Base-by-base conservation (phyloP, 257 asterid genomes). In the Galeopsis tetrahit region DNA sequence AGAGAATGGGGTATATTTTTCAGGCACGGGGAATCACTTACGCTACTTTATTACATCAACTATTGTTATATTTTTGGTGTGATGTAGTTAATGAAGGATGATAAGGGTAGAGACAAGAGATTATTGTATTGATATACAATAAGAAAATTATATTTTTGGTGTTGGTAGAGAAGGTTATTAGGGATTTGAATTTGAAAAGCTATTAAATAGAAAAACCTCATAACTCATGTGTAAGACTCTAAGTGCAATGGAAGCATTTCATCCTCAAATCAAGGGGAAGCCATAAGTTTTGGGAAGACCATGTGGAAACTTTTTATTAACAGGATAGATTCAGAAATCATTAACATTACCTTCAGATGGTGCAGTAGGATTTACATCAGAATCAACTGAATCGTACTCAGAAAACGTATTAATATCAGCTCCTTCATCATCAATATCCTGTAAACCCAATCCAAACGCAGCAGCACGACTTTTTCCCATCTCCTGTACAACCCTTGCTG, bases 381-480 rank as follows among this genome's bases (percentile, higher is more conserved):
- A 75, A 78, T 87, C 96, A 63, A 68, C 73, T 62, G 92, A 78
- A 75, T 88, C 96, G 82, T 66, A 81, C 73, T 88, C 91, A 31
- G 84, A 66, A 65, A 73, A 83, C 10, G 89, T 76, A 79, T 85
- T 87, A 66, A 90, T 81, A 68, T 84, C 70, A 75, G 82, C 86
- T 80, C 89, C 96, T 84, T 90, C 97, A 80, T 90, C 96, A 77
- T 90, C 96, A 77, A 88, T 80, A 82, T 90, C 97, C 73, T 84
- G 89, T 64, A 87, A 80, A 72, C 96, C 97, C 61, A 90, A 80
- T 51, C 94, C 83, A 81, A 90, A 85, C 28, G 97, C 96, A 74
- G 97, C 97, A 73, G 97, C 97, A 31, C 92, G 96, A 70, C 94
- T 88, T 85, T 84, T 90, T 42, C 96, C 97, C 90, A 90, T 87